These are phyloP conservation scores for Tylopilus sp. DNA, from an alignment of 1,284 basidiomycete species.

Conservation along the genomic window DNA sequence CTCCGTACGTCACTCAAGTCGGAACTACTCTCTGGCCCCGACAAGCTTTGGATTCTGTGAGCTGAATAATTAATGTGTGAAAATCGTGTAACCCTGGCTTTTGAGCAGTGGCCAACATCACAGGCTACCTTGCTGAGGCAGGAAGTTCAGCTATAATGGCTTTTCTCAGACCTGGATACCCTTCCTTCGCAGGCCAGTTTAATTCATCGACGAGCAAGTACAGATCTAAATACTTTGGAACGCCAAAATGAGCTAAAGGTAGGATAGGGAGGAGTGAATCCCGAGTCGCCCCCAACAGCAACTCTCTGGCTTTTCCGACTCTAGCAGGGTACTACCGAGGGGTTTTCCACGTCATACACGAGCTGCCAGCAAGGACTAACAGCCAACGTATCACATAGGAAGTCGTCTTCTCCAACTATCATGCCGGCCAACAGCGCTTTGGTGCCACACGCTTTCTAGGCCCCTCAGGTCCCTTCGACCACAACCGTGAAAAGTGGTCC, in stretches of 20 bases:
- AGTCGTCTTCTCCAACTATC: neutral
- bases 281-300: neutral
- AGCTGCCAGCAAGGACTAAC: neutral
- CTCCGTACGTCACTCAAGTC: too few species aligned
- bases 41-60: too few species aligned
- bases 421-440: neutral
- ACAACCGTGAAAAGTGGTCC: neutral
- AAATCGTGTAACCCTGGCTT: too few species aligned
- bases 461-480: too few species aligned
- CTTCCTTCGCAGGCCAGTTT: neutral
- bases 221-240: neutral
- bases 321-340: neutral
- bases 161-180: neutral
- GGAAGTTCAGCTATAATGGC: neutral
- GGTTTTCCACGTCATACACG: neutral
- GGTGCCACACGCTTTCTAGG: neutral
- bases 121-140: neutral
- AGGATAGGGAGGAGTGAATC: neutral
- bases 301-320: neutral
- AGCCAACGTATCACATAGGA: neutral
- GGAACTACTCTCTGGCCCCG: too few species aligned
- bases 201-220: neutral
- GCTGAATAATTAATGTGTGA: too few species aligned
- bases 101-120: neutral
- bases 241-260: neutral